Conservation (phyloP, 805 yeast genomes). For the Yarrowia osloensis region DNA sequence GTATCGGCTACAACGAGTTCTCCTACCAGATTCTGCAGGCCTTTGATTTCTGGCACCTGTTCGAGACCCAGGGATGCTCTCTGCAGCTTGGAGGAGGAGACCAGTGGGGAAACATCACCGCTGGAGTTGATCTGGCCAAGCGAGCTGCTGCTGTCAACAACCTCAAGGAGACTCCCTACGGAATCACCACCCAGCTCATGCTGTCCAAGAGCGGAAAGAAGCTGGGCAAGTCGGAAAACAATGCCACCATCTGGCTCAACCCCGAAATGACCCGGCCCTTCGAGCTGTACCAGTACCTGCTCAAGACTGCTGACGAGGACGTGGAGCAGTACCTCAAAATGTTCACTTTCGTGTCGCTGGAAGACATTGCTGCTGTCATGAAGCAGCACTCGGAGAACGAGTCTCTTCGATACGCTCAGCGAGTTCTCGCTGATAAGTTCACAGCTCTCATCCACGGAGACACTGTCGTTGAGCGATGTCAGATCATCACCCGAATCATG, state of each 20-base stretch:
- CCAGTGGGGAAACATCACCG: slow-evolving; percentile 98
- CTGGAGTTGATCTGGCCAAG: slow-evolving; percentile 74
- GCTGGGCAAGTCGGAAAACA: slow-evolving; percentile 96
- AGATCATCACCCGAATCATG: slow-evolving; percentile 63
- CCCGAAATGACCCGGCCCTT: slow-evolving; percentile 72
- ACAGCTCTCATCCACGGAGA: slow-evolving; percentile 85
- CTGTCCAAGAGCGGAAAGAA: slow-evolving; percentile 89
- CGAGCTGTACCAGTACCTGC: slow-evolving; percentile 81
- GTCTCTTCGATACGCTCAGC: slow-evolving; percentile 71
- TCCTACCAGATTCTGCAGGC: slow-evolving; percentile 92
- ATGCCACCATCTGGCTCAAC: slow-evolving; percentile 81
- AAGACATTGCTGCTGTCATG: slow-evolving; percentile 57
- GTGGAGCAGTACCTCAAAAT: slow-evolving; percentile 67
- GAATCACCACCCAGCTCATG: slow-evolving; percentile 85
- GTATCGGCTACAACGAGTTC: slow-evolving; percentile 92
- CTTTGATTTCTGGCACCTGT: slow-evolving; percentile 84
- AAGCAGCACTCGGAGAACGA: slow-evolving; percentile 58
- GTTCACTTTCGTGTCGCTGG: slow-evolving; percentile 75
- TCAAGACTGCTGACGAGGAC: slow-evolving; percentile 75
- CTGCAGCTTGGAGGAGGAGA: slow-evolving; percentile 94
- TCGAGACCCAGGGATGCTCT: slow-evolving; percentile 56
- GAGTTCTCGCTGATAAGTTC: slow-evolving; percentile 76
- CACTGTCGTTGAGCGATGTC: slow-evolving; percentile 65
- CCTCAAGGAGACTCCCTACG: slow-evolving; percentile 51
- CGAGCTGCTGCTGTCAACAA: slow-evolving; percentile 34